Percentiles rank a stretch among this genome's conserved stretches.
Evolutionary conservation across 176 grass and related monocot species (phyloP).

Genomic region (Avena atlantica): DNA sequence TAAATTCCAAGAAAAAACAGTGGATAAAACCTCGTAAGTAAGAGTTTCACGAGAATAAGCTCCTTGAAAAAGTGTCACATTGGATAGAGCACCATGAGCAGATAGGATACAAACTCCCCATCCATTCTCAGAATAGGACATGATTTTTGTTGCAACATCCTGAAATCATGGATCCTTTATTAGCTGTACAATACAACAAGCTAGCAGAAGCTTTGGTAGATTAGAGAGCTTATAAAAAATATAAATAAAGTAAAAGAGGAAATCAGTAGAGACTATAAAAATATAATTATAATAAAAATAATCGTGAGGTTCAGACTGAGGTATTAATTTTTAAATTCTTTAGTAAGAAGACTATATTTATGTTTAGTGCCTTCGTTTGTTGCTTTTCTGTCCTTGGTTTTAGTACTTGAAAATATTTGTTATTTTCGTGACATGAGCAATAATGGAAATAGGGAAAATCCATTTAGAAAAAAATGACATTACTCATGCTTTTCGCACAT

Average conservation of each 20-base stretch:
- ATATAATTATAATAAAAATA: background rate
- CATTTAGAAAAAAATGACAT: background rate
- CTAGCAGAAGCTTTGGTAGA: background rate
- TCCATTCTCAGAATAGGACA: slow-evolving; percentile 65
- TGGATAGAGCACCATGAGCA: slow-evolving; percentile 69
- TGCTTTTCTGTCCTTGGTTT: background rate
- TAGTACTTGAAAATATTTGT: background rate
- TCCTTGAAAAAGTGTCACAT: slow-evolving; percentile 60
- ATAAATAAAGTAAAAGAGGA: background rate
- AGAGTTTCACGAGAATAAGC: slow-evolving; percentile 50
- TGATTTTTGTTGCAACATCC: slow-evolving; percentile 61
- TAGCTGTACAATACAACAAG: slow-evolving; percentile 28
- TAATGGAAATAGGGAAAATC: background rate
- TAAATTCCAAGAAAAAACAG: background rate
- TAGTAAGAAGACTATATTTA: background rate
- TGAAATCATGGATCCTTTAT: slow-evolving; percentile 43
- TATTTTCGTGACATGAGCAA: background rate
- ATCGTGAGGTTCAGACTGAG: background rate
- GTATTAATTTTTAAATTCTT: background rate
- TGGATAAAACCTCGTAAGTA: slow-evolving; percentile 63
- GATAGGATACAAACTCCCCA: slow-evolving; percentile 69
- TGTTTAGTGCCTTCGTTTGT: background rate
- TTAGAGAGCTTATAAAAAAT: background rate
- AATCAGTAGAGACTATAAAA: background rate
- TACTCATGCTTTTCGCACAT: background rate